Conservation (phyloP, 2,329 filamentous ascomycete species). For the Hawksworthiomyces lignivorus region DNA sequence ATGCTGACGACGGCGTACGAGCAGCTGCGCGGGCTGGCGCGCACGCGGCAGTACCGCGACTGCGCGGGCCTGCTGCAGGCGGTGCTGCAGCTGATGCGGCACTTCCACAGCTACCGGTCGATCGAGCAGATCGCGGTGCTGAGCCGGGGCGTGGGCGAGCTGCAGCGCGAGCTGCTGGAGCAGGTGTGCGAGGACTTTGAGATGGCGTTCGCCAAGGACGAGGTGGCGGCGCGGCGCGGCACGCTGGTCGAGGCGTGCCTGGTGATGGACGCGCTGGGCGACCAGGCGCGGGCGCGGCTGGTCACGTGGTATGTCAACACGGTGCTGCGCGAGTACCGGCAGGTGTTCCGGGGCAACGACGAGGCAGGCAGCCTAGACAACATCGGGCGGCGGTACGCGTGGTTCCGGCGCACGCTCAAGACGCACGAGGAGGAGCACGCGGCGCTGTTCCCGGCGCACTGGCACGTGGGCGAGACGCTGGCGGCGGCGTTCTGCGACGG, state of each 20-base stretch:
- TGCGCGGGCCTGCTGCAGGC: slow-evolving; percentile 91
- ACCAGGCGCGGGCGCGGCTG: slow-evolving; percentile 71
- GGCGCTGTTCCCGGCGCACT: slow-evolving; percentile 74
- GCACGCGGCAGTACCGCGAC: slow-evolving; percentile 85
- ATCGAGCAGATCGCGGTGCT: slow-evolving; percentile 96
- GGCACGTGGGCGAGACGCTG: slow-evolving; percentile 84
- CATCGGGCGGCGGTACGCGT: slow-evolving; percentile 87
- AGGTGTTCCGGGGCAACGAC: slow-evolving; percentile 92
- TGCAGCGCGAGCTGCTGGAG: slow-evolving; percentile 87
- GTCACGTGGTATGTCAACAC: slow-evolving; percentile 98
- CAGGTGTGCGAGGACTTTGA: slow-evolving; percentile 99
- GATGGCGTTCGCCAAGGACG: slow-evolving; percentile 82
- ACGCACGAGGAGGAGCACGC: slow-evolving; percentile 92
- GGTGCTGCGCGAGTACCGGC: slow-evolving; percentile 86
- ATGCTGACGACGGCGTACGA: slow-evolving; percentile 99
- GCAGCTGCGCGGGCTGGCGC: slow-evolving; percentile 75
- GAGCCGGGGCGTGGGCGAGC: slow-evolving; percentile 84
- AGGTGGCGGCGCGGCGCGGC: slow-evolving; percentile 61
- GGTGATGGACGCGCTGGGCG: slow-evolving; percentile 91
- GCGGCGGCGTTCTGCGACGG: slow-evolving; percentile 92
- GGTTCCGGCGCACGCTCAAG: slow-evolving; percentile 94
- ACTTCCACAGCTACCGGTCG: slow-evolving; percentile 96
- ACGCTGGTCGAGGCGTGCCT: slow-evolving; percentile 80
- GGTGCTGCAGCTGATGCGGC: slow-evolving; percentile 93
- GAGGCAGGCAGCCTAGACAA: slow-evolving; percentile 96